phyloP scores from a whole-genome alignment of 208 protist genomes.

The Strigomonas culicis region DNA sequence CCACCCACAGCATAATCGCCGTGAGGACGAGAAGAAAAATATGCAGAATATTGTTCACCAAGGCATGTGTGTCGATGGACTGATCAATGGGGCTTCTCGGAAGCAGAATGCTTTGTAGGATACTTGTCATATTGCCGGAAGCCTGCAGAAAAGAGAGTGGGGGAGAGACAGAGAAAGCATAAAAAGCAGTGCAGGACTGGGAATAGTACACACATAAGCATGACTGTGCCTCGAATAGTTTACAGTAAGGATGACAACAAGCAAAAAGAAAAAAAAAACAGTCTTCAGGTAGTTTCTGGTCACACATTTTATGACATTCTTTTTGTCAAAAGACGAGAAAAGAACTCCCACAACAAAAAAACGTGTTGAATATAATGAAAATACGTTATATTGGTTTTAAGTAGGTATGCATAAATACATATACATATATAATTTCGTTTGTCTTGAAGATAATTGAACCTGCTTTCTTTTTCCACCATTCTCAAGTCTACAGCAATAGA shows the following conservation, averaged over 20 bases:
- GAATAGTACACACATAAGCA: no score
- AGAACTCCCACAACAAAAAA: constrained; percentile 9
- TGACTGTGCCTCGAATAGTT: no score
- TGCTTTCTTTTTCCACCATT: neutral
- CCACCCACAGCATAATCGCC: constrained; percentile 30
- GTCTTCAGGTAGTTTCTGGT: neutral
- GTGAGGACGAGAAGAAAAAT: constrained; percentile 32
- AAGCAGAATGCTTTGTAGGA: no score
- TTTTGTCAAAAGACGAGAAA: neutral
- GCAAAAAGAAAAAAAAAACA: constrained; percentile 25
- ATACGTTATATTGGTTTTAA: neutral
- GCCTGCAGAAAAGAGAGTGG: constrained; percentile 1
- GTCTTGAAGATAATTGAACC: neutral
- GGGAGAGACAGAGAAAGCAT: constrained; percentile 1
- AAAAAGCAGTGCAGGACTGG: neutral
- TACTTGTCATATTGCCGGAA: neutral
- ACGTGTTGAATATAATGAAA: neutral
- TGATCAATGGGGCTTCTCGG: no score
- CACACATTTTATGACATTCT: no score
- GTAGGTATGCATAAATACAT: neutral
- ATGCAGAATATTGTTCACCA: constrained; percentile 43
- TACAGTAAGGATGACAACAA: no score
- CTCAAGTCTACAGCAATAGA: neutral
- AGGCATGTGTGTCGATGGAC: no score
- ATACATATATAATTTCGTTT: constrained; percentile 4